Base-by-base conservation (phyloP, 108 stramenopile genomes). In the Cyclotella atomus region DNA sequence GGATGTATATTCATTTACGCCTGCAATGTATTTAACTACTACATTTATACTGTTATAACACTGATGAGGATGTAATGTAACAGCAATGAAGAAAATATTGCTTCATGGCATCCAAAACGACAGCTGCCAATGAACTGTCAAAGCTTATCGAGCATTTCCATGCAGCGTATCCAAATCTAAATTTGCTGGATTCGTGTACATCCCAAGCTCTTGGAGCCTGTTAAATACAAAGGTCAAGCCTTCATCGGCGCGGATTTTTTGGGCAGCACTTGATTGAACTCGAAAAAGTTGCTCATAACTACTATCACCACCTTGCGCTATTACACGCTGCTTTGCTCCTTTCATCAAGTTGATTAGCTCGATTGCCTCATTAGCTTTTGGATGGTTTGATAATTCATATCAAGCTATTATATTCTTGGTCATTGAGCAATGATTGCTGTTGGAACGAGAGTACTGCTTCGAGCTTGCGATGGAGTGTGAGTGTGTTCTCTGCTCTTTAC, bases 351-450 rank as follows among this genome's bases (percentile, higher is more conserved):
- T 59, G 27, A 59, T 59, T 8, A 59, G 23, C 21, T 24, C 7
- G 20, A 59, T 59, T 27, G 57, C 57, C 16, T 30, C 57, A 59
- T 27, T 27, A 59, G 57, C 57, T 29, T 59, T 59, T 5, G 57
- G 57, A 27, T 59, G 57, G 10, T 59, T 59, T 5, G 57, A 59
- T 9, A 59, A 27, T 59, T 59, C 57, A 32, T 41, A 41, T 41
- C 38, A 7, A 41, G 7, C 12, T 41, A 7, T 41, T 12, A 41
- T 41, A 41, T 12, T 41, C 38, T 41, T 12, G 9, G 12, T 41
- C 38, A 41, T n/a, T n/a, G n/a, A n/a, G n/a, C n/a, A n/a, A n/a
- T n/a, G 20, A 54, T 54, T 15, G 43, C 43, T 14, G 9, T 44
- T 9, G 43, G 9, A 14, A n/a, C n/a, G n/a, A n/a, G n/a, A n/a